Evolutionary conservation across 495 filamentous ascomycete species (phyloP).

Genomic region (Friedmanniomyces endolithicus): DNA sequence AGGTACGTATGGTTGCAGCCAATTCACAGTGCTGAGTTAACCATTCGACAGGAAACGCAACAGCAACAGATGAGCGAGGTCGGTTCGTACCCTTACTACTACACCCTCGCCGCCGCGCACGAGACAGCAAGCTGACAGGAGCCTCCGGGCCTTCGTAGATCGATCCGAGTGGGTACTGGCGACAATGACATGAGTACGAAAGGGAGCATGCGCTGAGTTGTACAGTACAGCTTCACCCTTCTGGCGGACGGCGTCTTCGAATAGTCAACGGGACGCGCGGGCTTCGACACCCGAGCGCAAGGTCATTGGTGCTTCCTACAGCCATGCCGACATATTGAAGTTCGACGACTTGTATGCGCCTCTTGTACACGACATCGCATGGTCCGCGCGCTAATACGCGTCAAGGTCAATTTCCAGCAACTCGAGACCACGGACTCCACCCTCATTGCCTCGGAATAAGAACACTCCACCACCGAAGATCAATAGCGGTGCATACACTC

Average conservation of each 20-base stretch:
- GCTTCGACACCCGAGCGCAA: constrained; percentile 38
- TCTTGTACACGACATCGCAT: neutral
- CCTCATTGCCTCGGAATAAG: constrained; percentile 33
- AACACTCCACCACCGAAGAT: constrained; percentile 36
- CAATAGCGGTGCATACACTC: constrained; percentile 35
- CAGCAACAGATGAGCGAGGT: constrained; percentile 97
- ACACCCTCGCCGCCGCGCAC: constrained; percentile 4
- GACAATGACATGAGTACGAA: constrained; percentile 6
- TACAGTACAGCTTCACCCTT: constrained; percentile 72
- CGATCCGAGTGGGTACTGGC: constrained; percentile 35
- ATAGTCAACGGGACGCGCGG: constrained; percentile 16
- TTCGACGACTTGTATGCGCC: constrained; percentile 55
- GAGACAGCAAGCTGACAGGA: constrained; percentile 14
- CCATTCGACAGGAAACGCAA: neutral
- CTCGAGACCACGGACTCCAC: constrained; percentile 50
- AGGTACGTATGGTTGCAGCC: constrained; percentile 41
- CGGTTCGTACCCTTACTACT: constrained; percentile 50
- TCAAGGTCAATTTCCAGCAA: constrained; percentile 42
- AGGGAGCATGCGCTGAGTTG: neutral
- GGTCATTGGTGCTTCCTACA: constrained; percentile 92
- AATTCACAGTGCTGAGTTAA: no score
- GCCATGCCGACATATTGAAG: constrained; percentile 87
- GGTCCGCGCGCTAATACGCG: constrained; percentile 2
- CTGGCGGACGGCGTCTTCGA: constrained; percentile 56
- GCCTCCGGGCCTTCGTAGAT: constrained; percentile 28